A percentile compares a stretch with the other conserved stretches of the same genome.
phyloP scores from a whole-genome alignment of 1,139 yeast species.

The Sugiyamaella novakii region DNA sequence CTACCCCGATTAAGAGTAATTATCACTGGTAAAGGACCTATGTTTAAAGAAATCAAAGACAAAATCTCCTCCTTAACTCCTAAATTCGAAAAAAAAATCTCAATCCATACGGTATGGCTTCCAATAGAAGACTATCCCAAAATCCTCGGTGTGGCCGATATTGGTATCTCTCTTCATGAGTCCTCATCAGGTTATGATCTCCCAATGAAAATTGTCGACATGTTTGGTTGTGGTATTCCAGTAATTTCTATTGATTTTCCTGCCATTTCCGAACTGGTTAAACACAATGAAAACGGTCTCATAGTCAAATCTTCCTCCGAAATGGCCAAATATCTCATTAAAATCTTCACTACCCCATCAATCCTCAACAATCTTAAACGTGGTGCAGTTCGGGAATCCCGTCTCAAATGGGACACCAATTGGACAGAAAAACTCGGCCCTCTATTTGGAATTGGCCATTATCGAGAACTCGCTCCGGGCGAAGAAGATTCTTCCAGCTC shows the following conservation, averaged over 20 bases:
- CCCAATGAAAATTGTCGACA: conserved; percentile 96
- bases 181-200: conserved; percentile 92
- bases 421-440: conserved; percentile 58
- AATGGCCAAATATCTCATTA: conserved; percentile 53
- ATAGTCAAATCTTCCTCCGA: conserved; percentile 50
- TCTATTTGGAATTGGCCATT: conserved; percentile 43
- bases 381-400: conserved; percentile 75
- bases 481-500: conserved; percentile 14
- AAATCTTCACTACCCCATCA: conserved; percentile 49
- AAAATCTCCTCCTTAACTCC: conserved; percentile 39
- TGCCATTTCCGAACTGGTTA: conserved; percentile 50
- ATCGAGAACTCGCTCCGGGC: conserved; percentile 24
- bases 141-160: conserved; percentile 73
- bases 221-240: conserved; percentile 96
- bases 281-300: conserved; percentile 50
- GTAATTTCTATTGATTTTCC: conserved; percentile 77
- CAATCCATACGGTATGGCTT: conserved; percentile 74
- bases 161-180: conserved; percentile 87
- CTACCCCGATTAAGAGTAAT: conserved; percentile 62
- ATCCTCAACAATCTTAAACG: conserved; percentile 47
- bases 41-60: conserved; percentile 54
- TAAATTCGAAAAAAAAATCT: conserved; percentile 49
- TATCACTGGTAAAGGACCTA: conserved; percentile 95
- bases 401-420: conserved; percentile 70
- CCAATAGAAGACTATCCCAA: conserved; percentile 77